Evolutionary conservation across 2,329 filamentous ascomycete species (phyloP).

Genomic region (Sclerotinia minor): DNA sequence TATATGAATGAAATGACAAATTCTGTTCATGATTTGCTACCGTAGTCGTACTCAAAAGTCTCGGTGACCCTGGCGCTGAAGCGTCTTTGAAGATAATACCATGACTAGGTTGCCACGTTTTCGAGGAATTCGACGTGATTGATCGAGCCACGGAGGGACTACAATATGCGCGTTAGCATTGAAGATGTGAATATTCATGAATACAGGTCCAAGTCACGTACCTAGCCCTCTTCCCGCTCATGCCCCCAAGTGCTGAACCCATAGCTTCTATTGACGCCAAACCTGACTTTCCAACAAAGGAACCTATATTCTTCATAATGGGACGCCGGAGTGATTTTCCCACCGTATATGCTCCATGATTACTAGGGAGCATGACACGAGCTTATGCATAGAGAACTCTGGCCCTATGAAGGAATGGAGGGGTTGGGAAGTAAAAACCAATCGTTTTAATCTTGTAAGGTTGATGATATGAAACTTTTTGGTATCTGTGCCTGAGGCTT

Average conservation of each 20-base stretch:
- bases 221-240: conserved; percentile 29
- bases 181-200: neutral
- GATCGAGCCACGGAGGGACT: conserved; percentile 22
- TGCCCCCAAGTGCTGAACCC: conserved; percentile 28
- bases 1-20: conserved; percentile 29
- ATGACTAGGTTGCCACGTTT: conserved; percentile 44
- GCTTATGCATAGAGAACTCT: conserved; percentile 8
- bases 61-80: conserved; percentile 24
- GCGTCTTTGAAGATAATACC: conserved; percentile 44
- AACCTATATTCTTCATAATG: conserved; percentile 31
- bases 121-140: conserved; percentile 25
- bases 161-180: neutral
- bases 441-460: conserved; percentile 12
- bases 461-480: neutral
- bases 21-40: conserved; percentile 28
- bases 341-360: conserved; percentile 43
- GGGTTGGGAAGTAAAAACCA: conserved; percentile 10
- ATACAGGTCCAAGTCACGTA: conserved; percentile 23
- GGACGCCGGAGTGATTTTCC: conserved; percentile 35
- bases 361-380: conserved; percentile 41
- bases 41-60: conserved; percentile 32
- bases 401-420: conserved; percentile 18
- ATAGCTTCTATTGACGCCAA: conserved; percentile 29
- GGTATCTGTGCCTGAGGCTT: conserved; percentile 18
- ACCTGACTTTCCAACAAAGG: conserved; percentile 29